Evolutionary conservation across 768 basidiomycete genomes (phyloP).

Genomic region (Myochromella boudieri): DNA sequence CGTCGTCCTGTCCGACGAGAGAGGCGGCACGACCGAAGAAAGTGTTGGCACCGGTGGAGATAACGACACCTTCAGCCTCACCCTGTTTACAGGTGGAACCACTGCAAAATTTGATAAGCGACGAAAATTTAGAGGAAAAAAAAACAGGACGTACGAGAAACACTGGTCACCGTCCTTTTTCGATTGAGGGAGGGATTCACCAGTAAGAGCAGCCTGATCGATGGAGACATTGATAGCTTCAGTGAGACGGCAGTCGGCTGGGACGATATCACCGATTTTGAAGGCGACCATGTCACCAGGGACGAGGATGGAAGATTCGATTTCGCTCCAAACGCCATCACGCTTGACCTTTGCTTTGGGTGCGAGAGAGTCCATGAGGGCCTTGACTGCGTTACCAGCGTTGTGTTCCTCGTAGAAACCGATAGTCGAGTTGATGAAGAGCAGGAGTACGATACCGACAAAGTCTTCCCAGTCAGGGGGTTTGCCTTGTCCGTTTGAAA

Average conservation of each 20-base stretch:
- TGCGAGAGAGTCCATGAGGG: constrained; percentile 98
- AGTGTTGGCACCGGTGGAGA: constrained; percentile 96
- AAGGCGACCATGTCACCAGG: constrained; percentile 96
- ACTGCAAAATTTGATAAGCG: constrained; percentile 34
- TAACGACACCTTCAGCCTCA: constrained; percentile 98
- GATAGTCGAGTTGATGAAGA: constrained; percentile 93
- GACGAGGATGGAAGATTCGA: constrained; percentile 87
- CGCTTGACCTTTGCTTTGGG: constrained; percentile 97
- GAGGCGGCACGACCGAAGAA: constrained; percentile 99
- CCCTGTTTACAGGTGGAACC: constrained; percentile 99
- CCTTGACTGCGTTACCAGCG: constrained; percentile 98
- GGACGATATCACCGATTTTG: constrained; percentile 99
- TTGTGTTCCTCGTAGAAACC: constrained; percentile 98
- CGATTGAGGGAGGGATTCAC: constrained; percentile 90
- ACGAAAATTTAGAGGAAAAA: constrained; percentile 1
- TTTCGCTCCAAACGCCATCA: constrained; percentile 80
- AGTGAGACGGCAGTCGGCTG: constrained; percentile 95
- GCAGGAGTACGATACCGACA: constrained; percentile 88
- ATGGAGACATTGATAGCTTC: constrained; percentile 98
- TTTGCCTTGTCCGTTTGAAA: constrained; percentile 86
- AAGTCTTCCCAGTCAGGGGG: constrained; percentile 98
- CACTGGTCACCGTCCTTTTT: constrained; percentile 97
- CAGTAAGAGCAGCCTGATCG: constrained; percentile 97
- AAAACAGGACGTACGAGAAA: constrained; percentile 76
- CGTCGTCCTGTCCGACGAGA: constrained; percentile 96